Evolutionary conservation across 2,329 filamentous ascomycete genomes (phyloP), one percentile per base, ranked within the genome.

Genomic region (Paramyrothecium roridum): DNA sequence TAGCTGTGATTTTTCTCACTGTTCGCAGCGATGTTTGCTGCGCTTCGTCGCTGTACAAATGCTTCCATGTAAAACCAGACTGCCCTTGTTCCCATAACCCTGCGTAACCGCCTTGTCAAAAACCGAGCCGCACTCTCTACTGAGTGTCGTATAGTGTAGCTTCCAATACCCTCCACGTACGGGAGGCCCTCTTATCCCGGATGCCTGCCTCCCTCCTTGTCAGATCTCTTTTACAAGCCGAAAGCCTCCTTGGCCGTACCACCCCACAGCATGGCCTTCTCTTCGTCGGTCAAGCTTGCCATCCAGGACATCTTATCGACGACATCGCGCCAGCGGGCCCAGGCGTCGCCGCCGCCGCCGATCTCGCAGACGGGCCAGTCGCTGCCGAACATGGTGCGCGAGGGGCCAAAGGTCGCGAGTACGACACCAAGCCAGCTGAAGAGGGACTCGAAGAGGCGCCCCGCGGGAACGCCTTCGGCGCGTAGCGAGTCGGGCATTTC

Each of bases 321-420:
- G 2, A 95, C 77, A 20, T 77, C 78, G 59, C 78, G 83, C 93
- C 93, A 97, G 63, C 87, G 83, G 37, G 76, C 74, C 91, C 92
- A 96, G 33, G 89, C 86, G 21, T 77, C 72, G 50, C 80, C 75
- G 46, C 78, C 78, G 61, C 70, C 64, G 61, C 70, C 64, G 23
- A 91, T 75, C 59, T 91, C 93, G 73, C 91, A 96, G 1, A 97
- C 88, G 2, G 93, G 93, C 93, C 93, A 98, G 71, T 97, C 92
- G 60, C 89, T 93, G 22, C 88, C 93, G 71, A 95, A 97, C 87
- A 98, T 92, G 67, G 95, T 81, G 59, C 91, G 81, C 21, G 77
- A 68, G 0, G 88, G 75, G 2, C 89, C 86, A 66, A 96, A 97
- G 1, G 82, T 81, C 26, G 85, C 81, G 52, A 96, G 82, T 1